Evolutionary conservation across 2,329 filamentous ascomycete genomes (phyloP), one percentile per base, ranked within the genome.

Genomic region (Fusarium sp.): DNA sequence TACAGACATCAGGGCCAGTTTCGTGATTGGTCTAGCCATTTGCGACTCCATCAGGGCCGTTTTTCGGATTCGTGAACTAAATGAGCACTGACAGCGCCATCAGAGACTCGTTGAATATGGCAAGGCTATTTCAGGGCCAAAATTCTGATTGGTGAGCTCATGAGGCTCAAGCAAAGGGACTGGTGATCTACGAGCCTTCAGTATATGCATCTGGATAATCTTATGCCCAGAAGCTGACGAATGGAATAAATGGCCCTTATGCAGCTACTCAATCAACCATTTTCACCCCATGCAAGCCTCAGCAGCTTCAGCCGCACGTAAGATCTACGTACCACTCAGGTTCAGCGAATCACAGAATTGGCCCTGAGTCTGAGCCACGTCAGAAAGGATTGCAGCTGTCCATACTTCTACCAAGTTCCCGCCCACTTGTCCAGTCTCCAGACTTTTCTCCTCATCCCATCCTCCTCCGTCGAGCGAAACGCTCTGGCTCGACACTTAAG

Each of bases 51-150:
- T 27, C 57, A 11, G 27, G 57, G 29, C 57, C 57, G 4, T n/a
- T 41, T 60, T 15, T 19, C 11, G 23, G 11, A 60, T 27, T 60
- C 18, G 37, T n/a, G 7, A 19, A 21, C 31, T 33, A 4, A 8
- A 5, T 7, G 0, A 5, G 12, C 10, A 15, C 3, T 48, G 14
- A 18, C 15, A 12, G 21, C 0, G 2, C 0, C 7, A 4, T n/a
- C 14, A 0, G 9, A 15, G 16, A 25, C 14, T 35, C 1, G 11
- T 19, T n/a, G n/a, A n/a, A 10, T 14, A 19, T 4, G 0, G 2
- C 10, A 7, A 5, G n/a, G 12, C 39, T 21, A 2, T 16, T 11
- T 0, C 3, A 19, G 37, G 44, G 55, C 29, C 37, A 37, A 16
- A 25, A 27, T 18, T 16, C 10, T 27, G 5, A 63, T 63, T 63